Evolutionary conservation across 805 yeast species (phyloP).

Genomic region (Monosporozyma yasuniensis): DNA sequence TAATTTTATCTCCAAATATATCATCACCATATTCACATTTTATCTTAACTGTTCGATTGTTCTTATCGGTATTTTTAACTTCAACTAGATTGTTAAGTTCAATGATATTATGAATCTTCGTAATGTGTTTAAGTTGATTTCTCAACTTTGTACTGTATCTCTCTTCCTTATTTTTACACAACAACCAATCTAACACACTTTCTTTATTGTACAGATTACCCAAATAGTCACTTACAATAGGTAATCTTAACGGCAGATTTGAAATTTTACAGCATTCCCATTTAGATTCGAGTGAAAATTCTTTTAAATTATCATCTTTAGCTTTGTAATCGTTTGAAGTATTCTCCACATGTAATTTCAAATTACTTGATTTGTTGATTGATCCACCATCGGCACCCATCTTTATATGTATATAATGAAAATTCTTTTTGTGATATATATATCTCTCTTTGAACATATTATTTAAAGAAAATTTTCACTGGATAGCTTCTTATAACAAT

Average conservation of each 20-base stretch:
- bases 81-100: constrained; percentile 30
- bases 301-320: constrained; percentile 12
- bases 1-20: constrained; percentile 30
- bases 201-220: constrained; percentile 64
- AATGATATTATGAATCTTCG: constrained; percentile 37
- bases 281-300: constrained; percentile 21
- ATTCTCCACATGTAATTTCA: constrained; percentile 23
- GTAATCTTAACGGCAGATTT: constrained; percentile 36
- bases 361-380: constrained; percentile 48
- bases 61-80: constrained; percentile 1
- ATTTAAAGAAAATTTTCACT: background rate
- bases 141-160: constrained; percentile 19
- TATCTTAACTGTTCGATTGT: background rate
- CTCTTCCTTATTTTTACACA: constrained; percentile 26
- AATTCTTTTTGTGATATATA: background rate
- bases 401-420: background rate
- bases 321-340: constrained; percentile 12
- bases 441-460: background rate
- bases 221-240: constrained; percentile 57
- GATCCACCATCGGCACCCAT: constrained; percentile 63
- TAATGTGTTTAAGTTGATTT: constrained; percentile 29
- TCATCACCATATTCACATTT: constrained; percentile 22
- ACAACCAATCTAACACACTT: constrained; percentile 46
- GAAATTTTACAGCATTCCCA: constrained; percentile 44
- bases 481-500: background rate